Evolutionary conservation across 2,329 filamentous ascomycete species (phyloP).

Genomic region (Colletotrichum sp.): DNA sequence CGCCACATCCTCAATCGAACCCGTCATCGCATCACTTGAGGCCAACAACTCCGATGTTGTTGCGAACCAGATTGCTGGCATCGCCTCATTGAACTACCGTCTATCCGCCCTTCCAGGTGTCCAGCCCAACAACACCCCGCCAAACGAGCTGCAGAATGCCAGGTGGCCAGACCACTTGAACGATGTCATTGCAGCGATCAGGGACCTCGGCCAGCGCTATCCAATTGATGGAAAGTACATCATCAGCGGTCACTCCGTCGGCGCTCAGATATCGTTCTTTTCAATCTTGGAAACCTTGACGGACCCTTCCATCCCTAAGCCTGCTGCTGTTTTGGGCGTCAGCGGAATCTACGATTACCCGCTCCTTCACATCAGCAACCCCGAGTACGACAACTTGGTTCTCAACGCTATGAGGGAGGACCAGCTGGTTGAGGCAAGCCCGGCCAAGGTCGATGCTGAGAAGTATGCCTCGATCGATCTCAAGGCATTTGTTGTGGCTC

Average conservation of each 20-base stretch:
- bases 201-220: background rate
- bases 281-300: background rate
- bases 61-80: background rate
- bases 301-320: slow-evolving; percentile 28
- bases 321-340: slow-evolving; percentile 61
- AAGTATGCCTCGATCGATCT: background rate
- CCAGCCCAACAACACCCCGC: slow-evolving; percentile 5
- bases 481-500: background rate
- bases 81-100: slow-evolving; percentile 9
- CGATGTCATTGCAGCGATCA: slow-evolving; percentile 2
- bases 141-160: slow-evolving; percentile 1
- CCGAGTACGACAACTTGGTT: slow-evolving; percentile 64
- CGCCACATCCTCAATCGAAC: background rate
- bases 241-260: slow-evolving; percentile 12
- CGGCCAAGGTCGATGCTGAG: slow-evolving; percentile 43
- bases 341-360: slow-evolving; percentile 72
- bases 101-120: slow-evolving; percentile 12
- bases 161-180: slow-evolving; percentile 11
- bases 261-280: slow-evolving; percentile 8
- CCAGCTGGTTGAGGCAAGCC: slow-evolving; percentile 51
- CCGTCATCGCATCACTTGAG: slow-evolving; percentile 1
- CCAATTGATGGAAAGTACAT: slow-evolving; percentile 1
- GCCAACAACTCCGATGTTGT: background rate
- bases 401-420: slow-evolving; percentile 64
- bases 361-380: slow-evolving; percentile 52